These are phyloP conservation scores for Straminergon stramineum DNA, from an alignment of 225 moss, liverwort and hornwort species.

Conservation along the genomic window DNA sequence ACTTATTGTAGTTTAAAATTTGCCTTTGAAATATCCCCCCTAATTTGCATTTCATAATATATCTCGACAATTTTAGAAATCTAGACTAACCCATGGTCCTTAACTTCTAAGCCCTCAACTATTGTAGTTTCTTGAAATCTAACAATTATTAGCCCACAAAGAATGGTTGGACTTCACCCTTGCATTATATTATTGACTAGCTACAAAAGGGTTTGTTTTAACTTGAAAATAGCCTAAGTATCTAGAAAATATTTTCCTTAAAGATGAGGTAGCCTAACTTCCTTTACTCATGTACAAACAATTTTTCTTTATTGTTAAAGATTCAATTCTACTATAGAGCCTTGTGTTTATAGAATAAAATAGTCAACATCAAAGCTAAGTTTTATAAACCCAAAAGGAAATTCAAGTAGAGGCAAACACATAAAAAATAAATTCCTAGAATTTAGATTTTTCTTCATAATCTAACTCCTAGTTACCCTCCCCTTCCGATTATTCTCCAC, in stretches of 20 bases:
- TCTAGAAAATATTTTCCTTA: neutral
- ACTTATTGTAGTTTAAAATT: neutral
- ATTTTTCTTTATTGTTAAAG: neutral
- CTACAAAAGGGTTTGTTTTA: accelerated
- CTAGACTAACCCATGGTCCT: accelerated
- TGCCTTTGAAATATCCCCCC: neutral
- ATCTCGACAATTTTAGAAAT: neutral
- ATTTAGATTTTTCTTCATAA: neutral
- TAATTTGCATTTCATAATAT: neutral
- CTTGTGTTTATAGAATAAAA: accelerated
- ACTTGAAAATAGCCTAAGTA: neutral
- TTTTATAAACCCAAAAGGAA: too few relatives aligned
- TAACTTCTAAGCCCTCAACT: neutral
- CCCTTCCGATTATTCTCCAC: neutral
- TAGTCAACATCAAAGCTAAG: neutral
- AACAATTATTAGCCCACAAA: accelerated
- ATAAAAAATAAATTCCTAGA: neutral
- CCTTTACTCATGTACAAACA: accelerated
- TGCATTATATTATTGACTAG: neutral
- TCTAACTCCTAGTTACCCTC: neutral
- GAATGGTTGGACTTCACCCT: neutral
- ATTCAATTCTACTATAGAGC: neutral
- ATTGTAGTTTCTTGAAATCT: neutral
- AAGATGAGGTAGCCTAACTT: neutral
- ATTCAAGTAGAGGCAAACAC: too few relatives aligned